Conservation (phyloP, 345 rosid genomes). For the Dovyalis caffra region DNA sequence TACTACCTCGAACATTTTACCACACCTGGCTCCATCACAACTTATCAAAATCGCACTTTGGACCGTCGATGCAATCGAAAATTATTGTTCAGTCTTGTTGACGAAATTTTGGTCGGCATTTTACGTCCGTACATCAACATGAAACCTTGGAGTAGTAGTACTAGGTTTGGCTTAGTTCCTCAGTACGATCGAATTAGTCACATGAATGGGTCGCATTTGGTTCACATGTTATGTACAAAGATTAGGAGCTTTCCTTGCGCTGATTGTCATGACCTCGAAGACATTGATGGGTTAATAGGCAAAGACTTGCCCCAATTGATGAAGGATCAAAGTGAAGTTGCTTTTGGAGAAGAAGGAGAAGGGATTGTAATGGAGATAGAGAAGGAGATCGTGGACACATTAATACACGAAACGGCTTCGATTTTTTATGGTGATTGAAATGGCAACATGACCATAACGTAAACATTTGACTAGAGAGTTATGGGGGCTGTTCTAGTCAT, state of each 20-base stretch:
- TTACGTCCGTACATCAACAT: slow-evolving; percentile 50
- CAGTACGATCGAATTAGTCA: not conserved
- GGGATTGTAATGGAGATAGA: slow-evolving; percentile 47
- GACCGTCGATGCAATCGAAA: slow-evolving; percentile 58
- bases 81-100: slow-evolving; percentile 57
- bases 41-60: slow-evolving; percentile 17
- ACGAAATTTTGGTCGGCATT: slow-evolving; percentile 58
- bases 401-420: slow-evolving; percentile 48
- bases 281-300: slow-evolving; percentile 58
- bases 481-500: not conserved
- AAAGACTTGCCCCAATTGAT: slow-evolving; percentile 41
- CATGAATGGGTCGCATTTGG: slow-evolving; percentile 42
- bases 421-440: slow-evolving; percentile 7
- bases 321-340: slow-evolving; percentile 18
- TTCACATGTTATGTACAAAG: slow-evolving; percentile 31
- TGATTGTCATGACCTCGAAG: slow-evolving; percentile 61
- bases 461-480: not conserved
- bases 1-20: slow-evolving; percentile 49
- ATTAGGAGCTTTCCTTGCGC: slow-evolving; percentile 44
- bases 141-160: slow-evolving; percentile 45
- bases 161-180: not conserved
- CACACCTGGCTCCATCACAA: not conserved
- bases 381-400: slow-evolving; percentile 44
- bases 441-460: not conserved
- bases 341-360: slow-evolving; percentile 55